Base-by-base conservation (phyloP, 768 basidiomycete genomes). In the Lepiota subincarnata region DNA sequence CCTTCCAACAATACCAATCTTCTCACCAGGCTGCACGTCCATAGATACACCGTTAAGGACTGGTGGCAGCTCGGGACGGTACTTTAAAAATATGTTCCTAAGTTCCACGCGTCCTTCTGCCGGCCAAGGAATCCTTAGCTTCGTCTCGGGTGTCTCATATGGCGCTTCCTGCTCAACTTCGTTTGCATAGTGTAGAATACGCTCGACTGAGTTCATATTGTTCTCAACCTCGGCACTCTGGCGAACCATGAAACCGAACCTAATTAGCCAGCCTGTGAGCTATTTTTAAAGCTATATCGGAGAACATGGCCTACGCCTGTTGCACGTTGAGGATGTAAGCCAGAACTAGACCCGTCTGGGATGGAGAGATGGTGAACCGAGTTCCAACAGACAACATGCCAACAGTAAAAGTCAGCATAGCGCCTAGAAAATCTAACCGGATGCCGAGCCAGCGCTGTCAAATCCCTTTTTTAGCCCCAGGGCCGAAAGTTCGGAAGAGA, bases 171-270 rank as follows among this genome's bases (percentile, higher is more conserved):
- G 87, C 64, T 93, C 91, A 14, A 97, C 73, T 24, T 83, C 78
- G 16, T 79, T 78, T 38, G 86, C 84, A 61, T 97, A 97, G 64
- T 92, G 81, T 2, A 92, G 71, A 14, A 98, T 75, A 20, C 94
- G 86, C 65, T 91, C 89, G 6, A 90, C 87, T n/a, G 84, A 82
- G 65, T 92, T 92, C 89, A 95, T 93, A 67, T 94, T 81, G 67
- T 97, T 96, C 68, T 96, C 92, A 10, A 94, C 86, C 65, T 95
- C 92, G 2, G 88, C 84, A 36, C 76, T 77, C 67, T 90, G 88
- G 7, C 87, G 82, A 38, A 88, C 80, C 67, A 89, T 77, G 83
- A 82, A 90, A 18, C 82, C 82, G 59, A 91, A 88, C 59, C 82
- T 86, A 55, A 18, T 45, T 19, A 26, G 8, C 34, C 28, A 42